phyloP scores from a whole-genome alignment of 768 basidiomycete genomes.

The Leccinum fibrillosum region DNA sequence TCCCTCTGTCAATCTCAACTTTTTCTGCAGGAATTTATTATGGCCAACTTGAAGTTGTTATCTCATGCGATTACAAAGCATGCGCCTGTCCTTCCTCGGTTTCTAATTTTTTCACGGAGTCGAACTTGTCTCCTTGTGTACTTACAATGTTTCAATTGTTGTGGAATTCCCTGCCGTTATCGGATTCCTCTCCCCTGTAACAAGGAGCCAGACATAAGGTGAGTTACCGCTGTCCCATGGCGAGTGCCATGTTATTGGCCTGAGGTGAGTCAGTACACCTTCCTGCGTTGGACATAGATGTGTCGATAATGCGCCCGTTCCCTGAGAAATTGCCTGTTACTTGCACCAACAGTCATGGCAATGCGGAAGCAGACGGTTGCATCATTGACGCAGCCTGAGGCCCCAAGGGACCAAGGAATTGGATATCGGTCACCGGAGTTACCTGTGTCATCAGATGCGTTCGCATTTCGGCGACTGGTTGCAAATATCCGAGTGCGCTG shows the following conservation, averaged over 20 bases:
- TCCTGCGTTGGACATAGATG: neutral
- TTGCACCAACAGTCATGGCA: neutral
- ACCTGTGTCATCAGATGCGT: neutral
- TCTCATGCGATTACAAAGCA: conserved; percentile 12
- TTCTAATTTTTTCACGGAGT: conserved; percentile 7
- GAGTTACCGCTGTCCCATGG: conserved; percentile 1
- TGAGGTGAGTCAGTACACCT: conserved; percentile 14
- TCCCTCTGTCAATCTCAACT: conserved; percentile 2
- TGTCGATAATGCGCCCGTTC: conserved; percentile 1
- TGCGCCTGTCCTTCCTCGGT: conserved; percentile 15
- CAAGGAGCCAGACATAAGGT: conserved; percentile 7
- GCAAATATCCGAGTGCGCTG: neutral
- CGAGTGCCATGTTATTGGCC: neutral
- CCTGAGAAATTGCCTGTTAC: conserved; percentile 1
- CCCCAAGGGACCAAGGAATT: neutral
- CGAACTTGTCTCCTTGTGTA: conserved; percentile 3
- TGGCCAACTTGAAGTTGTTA: conserved; percentile 10
- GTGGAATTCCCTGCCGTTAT: neutral
- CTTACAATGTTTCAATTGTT: neutral
- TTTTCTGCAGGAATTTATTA: conserved; percentile 19
- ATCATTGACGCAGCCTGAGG: neutral
- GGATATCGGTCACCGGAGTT: neutral
- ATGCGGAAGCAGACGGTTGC: neutral
- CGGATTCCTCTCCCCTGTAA: neutral
- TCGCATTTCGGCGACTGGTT: neutral